Evolutionary conservation across 208 protist genomes (phyloP), one percentile per base, ranked within the genome.

Genomic region (Trypanosoma grayi): DNA sequence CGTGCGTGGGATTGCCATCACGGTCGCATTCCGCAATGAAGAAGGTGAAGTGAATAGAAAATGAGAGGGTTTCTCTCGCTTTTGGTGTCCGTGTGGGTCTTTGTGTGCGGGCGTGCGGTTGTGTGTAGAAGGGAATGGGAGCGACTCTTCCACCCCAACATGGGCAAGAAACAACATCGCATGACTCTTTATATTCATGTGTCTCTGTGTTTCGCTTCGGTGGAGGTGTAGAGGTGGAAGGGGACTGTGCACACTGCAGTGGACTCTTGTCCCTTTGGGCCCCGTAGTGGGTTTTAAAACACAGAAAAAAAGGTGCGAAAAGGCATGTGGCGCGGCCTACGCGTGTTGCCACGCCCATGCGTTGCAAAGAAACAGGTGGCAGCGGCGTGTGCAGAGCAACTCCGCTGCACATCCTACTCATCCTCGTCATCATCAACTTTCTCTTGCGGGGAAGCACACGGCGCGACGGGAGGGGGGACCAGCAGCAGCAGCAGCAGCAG

Each of bases 1-100:
- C 46, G 6, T 60, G 14, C 33, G 57, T 25, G 65, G 40, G 14
- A 41, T 54, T 4, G 57, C 57, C 31, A 2, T 71, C 22, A 65
- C 57, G 16, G 65, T 65, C 33, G 27, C 39, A 24, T 60, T 71
- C 33, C 24, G 31, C 39, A 31, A 52, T 33, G 9, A n/a, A n/a
- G n/a, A n/a, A n/a, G n/a, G n/a, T n/a, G n/a, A n/a, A n/a, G n/a
- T n/a, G n/a, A n/a, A n/a, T n/a, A n/a, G n/a, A n/a, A n/a, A n/a
- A n/a, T n/a, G n/a, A n/a, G n/a, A n/a, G n/a, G n/a, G n/a, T 48
- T 8, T 10, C 28, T 48, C 11, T 28, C 20, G 3, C 28, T 48
- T 30, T 48, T 28, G 20, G 24, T 4, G 5, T 30, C 8, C 18
- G 20, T 28, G n/a, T 22, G 2, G 20, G 24, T 48, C 8, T 30